phyloP scores from a whole-genome alignment of 768 basidiomycete genomes.

The Leccinellum luteum region DNA sequence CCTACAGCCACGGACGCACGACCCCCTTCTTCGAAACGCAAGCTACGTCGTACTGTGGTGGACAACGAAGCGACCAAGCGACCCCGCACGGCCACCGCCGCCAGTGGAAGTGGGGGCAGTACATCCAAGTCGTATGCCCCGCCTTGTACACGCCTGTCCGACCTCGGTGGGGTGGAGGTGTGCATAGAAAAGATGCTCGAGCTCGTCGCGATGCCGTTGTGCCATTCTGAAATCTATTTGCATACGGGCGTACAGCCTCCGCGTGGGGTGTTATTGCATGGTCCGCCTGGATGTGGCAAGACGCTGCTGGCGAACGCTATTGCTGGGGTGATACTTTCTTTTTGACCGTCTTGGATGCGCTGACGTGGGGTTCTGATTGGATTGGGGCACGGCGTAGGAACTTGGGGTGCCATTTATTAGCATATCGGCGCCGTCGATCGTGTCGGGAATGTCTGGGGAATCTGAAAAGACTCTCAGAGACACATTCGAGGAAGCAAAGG shows the following conservation, averaged over 20 bases:
- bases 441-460: conserved; percentile 98
- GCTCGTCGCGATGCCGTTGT: conserved; percentile 92
- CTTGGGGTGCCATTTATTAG: conserved; percentile 89
- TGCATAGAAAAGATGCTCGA: conserved; percentile 94
- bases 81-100: conserved; percentile 37
- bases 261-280: conserved; percentile 88
- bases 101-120: too few relatives aligned
- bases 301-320: conserved; percentile 93
- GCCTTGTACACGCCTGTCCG: conserved; percentile 72
- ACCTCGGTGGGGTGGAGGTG: conserved; percentile 82
- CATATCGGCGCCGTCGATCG: conserved; percentile 92
- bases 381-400: conserved; percentile 51
- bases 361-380: background rate
- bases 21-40: conserved; percentile 54
- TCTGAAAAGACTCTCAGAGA: conserved; percentile 95
- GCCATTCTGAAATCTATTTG: conserved; percentile 93
- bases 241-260: conserved; percentile 93
- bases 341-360: background rate
- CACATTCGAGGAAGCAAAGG: conserved; percentile 97
- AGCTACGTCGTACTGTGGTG: conserved; percentile 47
- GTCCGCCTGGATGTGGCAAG: conserved; percentile 97
- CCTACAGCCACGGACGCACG: conserved; percentile 3
- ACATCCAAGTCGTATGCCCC: conserved; percentile 52
- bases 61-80: conserved; percentile 58
- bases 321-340: conserved; percentile 69